These are phyloP conservation scores for Diplodia sapinea DNA, from an alignment of 2,329 filamentous ascomycete genomes.

Conservation along the genomic window DNA sequence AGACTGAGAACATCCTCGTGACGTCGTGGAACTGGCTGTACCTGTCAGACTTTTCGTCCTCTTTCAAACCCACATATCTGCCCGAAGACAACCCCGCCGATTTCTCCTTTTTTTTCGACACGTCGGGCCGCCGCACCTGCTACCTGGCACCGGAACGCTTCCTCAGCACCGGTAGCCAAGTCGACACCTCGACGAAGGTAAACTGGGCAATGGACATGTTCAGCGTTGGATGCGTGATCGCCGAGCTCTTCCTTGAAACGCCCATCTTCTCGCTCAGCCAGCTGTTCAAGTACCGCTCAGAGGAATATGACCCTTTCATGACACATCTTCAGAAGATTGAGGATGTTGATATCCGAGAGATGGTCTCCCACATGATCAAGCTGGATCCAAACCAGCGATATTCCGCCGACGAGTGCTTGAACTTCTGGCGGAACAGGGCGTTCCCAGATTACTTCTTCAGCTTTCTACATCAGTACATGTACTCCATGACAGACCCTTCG, in stretches of 20 bases:
- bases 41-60: conserved; percentile 93
- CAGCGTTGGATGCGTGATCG: conserved; percentile 94
- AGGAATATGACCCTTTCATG: conserved; percentile 87
- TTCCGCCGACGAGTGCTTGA: conserved; percentile 90
- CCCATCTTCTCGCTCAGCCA: conserved; percentile 98
- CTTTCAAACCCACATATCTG: conserved; percentile 91
- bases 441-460: conserved; percentile 98
- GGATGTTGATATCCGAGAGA: conserved; percentile 82
- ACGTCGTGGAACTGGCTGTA: conserved; percentile 99
- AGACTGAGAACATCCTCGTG: conserved; percentile 94
- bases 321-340: conserved; percentile 84
- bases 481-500: conserved; percentile 87
- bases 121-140: conserved; percentile 86
- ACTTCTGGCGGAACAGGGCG: conserved; percentile 88
- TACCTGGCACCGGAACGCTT: conserved; percentile 96
- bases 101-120: conserved; percentile 98
- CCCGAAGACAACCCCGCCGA: conserved; percentile 97
- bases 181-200: conserved; percentile 66
- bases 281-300: conserved; percentile 89
- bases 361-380: conserved; percentile 96
- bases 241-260: conserved; percentile 91
- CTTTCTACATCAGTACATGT: conserved; percentile 98
- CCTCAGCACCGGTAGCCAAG: conserved; percentile 70
- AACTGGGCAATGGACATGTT: conserved; percentile 99
- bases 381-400: conserved; percentile 90